Base-by-base conservation (phyloP, 768 basidiomycete species). In the Exidia glandulosa region DNA sequence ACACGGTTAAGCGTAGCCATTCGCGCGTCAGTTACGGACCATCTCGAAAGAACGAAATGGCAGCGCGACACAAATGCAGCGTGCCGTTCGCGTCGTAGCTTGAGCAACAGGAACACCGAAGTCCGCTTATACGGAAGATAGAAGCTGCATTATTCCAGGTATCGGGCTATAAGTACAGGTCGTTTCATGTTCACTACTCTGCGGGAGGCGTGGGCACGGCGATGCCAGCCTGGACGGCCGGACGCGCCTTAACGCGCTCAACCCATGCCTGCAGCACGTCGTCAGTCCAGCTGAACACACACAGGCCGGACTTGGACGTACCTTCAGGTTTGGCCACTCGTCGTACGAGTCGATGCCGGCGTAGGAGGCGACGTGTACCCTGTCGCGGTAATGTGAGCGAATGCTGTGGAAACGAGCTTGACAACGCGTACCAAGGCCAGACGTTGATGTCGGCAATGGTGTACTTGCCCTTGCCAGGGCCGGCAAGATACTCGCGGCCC, bases 401-500 rank as follows among this genome's bases (percentile, higher is more conserved):
- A 36, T 7, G 34, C 34, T 58, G 69, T 71, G 32, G 69, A 7
- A 7, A 7, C 7, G 34, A 36, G 7, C 7, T 7, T 36, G 16
- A 16, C 13, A 16, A 4, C 12, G 58, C 70, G 60, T 62, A 84
- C 87, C 87, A 90, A 3, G 86, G 76, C 60, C 80, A 67, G 3
- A 77, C 76, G 59, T 90, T 91, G 59, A 88, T 72, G 65, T 90
- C 89, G 5, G 88, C 92, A 52, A 93, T 71, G 41, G 77, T 82
- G 68, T 79, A 81, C 64, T 81, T 84, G 29, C 87, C 71, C 45
- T 63, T 63, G 1, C 68, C 71, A 5, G 67, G 66, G 2, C 76
- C 76, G 5, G 71, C 75, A 32, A 77, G 67, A 58, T 67, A 77
- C 5, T 76, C 75, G 29, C 71, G 58, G 27, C 67, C 68, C 31